These are phyloP conservation scores for Plasmodium vinckei DNA, from an alignment of 169 alveolate species.

Conservation along the genomic window DNA sequence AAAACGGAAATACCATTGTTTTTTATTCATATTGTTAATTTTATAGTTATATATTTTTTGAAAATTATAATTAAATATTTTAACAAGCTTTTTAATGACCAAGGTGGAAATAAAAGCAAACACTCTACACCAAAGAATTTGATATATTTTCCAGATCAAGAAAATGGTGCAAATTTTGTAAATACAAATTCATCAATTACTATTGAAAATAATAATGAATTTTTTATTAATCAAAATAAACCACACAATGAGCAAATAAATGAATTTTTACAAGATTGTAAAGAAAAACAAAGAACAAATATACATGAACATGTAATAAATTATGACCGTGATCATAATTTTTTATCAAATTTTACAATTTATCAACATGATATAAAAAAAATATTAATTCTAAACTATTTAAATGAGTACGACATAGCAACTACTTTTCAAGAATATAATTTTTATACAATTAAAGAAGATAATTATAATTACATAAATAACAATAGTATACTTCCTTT, in stretches of 20 bases:
- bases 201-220: no score
- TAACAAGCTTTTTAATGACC: slow-evolving; percentile 23
- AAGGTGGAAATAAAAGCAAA: slow-evolving; percentile 4
- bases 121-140: neutral
- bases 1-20: slow-evolving; percentile 27
- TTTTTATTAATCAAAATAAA: no score
- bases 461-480: slow-evolving; percentile 43
- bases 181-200: no score
- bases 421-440: slow-evolving; percentile 15
- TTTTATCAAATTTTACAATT: slow-evolving; percentile 4
- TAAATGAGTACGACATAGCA: slow-evolving; percentile 29
- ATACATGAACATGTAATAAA: slow-evolving; percentile 42
- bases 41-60: slow-evolving; percentile 31
- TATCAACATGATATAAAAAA: slow-evolving; percentile 32
- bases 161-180: no score
- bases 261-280: neutral
- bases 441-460: slow-evolving; percentile 54
- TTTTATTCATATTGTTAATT: slow-evolving; percentile 14
- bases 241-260: slow-evolving; percentile 16
- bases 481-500: slow-evolving; percentile 34
- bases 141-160: no score
- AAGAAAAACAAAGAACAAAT: slow-evolving; percentile 22
- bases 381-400: slow-evolving; percentile 18
- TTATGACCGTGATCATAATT: slow-evolving; percentile 47
- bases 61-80: slow-evolving; percentile 43